Conservation (phyloP, 2,329 filamentous ascomycete genomes). For the Epichloe sibirici region DNA sequence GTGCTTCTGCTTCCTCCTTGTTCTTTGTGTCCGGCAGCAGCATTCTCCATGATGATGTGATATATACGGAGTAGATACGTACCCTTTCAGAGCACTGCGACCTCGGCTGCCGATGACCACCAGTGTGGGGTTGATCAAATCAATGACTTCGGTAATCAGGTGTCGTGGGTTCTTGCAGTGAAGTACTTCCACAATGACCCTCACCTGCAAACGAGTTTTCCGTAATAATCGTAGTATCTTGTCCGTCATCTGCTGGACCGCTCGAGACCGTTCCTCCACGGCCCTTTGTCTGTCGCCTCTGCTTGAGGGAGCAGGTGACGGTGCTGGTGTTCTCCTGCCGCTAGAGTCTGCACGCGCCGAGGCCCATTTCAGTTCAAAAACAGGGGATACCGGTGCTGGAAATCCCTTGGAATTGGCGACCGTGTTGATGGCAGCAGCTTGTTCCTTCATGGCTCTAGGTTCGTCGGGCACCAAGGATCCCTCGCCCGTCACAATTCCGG, state of each 20-base stretch:
- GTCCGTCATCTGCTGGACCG: constrained; percentile 74
- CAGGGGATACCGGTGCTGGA: constrained; percentile 19
- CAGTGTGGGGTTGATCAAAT: constrained; percentile 78
- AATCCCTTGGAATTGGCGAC: constrained; percentile 34
- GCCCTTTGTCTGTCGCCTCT: constrained; percentile 42
- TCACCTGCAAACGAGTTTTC: constrained; percentile 85
- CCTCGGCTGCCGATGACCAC: constrained; percentile 89
- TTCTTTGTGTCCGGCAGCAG: not conserved
- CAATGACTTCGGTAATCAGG: constrained; percentile 93
- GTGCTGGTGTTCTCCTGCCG: constrained; percentile 21
- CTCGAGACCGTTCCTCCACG: constrained; percentile 69
- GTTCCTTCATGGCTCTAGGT: constrained; percentile 61
- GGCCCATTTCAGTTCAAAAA: constrained; percentile 21
- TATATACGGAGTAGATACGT: constrained; percentile 23
- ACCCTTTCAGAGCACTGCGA: constrained; percentile 87
- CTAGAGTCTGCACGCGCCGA: constrained; percentile 19
- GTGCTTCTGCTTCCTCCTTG: too few species aligned
- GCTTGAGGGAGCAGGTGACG: constrained; percentile 36
- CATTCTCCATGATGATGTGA: too few species aligned
- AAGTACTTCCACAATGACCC: constrained; percentile 88
- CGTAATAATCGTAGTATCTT: constrained; percentile 74
- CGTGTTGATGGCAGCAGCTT: constrained; percentile 57
- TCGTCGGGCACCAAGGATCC: constrained; percentile 56
- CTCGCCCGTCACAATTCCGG: constrained; percentile 37
- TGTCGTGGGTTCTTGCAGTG: constrained; percentile 98